Evolutionary conservation across 495 filamentous ascomycete species (phyloP), one percentile per base, ranked within the genome.

Genomic region (Penicillium subrubescens): DNA sequence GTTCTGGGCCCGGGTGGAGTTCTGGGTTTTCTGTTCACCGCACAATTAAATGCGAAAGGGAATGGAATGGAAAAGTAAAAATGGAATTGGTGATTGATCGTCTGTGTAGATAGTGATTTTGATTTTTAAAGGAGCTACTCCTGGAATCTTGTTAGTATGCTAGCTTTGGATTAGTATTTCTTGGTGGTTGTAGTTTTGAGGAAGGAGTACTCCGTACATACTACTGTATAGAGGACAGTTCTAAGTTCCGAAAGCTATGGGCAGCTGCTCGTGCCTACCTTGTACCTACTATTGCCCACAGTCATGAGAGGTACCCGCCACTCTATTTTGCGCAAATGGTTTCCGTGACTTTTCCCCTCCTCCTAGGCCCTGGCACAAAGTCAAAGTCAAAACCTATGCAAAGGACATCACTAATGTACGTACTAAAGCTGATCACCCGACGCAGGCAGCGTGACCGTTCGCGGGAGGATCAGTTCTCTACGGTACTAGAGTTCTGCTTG

Each of bases 371-470:
- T 17, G 17, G 14, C 3, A 3, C 12, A 41, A 15, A 14, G 37
- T 41, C 37, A 41, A 41, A 14, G 15, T 17, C 39, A 41, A 58
- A 33, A 41, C 27, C 23, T 57, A 43, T 66, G 64, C 64, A 66
- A 62, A 50, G 64, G 59, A 14, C 64, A 66, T 66, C 60, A 62
- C 35, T 56, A 11, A 19, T 17, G 19, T 21, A 21, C 43, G 8
- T 4, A 27, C 25, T 27, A 27, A 3, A 10, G 43, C 43, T 46
- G 43, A 46, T 46, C 43, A 25, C 19, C 44, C 48, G 48, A 52
- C 27, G 48, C 48, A 52, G 25, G 63, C 53, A 50, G 41, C 63
- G 52, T 61, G 54, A 60, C 51, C 63, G 63, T 65, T 67, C 64
- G 59, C 64, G 55, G 64, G 64, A 35, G 57, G 64, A 67, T 62